phyloP scores from a whole-genome alignment of 2,329 filamentous ascomycete species.

The Colletotrichum tabaci region DNA sequence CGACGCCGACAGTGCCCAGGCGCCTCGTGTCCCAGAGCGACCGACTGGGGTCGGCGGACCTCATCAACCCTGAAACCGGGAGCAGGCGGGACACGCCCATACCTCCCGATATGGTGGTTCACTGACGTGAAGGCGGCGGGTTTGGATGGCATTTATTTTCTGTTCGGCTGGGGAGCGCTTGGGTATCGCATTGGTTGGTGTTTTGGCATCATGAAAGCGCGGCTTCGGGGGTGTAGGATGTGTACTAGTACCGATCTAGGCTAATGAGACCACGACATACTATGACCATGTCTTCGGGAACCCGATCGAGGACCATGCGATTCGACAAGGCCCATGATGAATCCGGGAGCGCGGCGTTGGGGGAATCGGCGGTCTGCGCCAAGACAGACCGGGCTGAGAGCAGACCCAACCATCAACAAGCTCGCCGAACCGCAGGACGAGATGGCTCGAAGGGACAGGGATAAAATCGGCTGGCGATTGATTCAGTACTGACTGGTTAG shows the following conservation, averaged over 20 bases:
- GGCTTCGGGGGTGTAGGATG: constrained; percentile 32
- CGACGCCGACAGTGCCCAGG: constrained; percentile 56
- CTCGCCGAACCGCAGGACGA: neutral
- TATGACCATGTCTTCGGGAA: constrained; percentile 20
- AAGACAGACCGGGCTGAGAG: neutral
- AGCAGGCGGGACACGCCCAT: constrained; percentile 54
- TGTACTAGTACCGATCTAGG: constrained; percentile 28
- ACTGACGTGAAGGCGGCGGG: constrained; percentile 3
- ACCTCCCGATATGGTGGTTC: constrained; percentile 49
- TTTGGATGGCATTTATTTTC: neutral
- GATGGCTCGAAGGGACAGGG: neutral
- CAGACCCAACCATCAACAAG: neutral
- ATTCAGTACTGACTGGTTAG: constrained; percentile 4
- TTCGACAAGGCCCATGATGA: neutral
- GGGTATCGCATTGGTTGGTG: constrained; percentile 16
- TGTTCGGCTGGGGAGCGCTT: neutral
- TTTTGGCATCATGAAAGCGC: constrained; percentile 16
- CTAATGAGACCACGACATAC: constrained; percentile 37
- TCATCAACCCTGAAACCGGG: constrained; percentile 48
- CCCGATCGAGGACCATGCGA: constrained; percentile 12
- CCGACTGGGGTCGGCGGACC: constrained; percentile 48
- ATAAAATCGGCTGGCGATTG: neutral
- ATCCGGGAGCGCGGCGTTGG: constrained; percentile 6
- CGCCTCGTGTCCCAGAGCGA: constrained; percentile 32
- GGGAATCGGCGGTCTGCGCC: neutral